Conservation (phyloP, 2,329 filamentous ascomycete species). For the Fusarium haematococcum region DNA sequence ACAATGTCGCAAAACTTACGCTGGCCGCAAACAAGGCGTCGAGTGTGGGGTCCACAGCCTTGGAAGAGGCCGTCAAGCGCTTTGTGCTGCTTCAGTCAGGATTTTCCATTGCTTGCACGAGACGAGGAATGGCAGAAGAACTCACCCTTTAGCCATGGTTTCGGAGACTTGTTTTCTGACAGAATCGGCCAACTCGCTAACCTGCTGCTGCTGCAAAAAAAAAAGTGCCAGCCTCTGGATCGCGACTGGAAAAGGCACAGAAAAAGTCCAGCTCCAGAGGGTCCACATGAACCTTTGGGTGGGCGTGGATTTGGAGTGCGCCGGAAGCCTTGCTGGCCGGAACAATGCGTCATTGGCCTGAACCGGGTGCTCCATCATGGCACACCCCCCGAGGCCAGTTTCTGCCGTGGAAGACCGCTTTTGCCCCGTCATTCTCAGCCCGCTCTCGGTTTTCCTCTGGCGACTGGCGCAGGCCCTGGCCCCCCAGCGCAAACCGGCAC, state of each 20-base stretch:
- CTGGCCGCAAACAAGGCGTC: constrained; percentile 78
- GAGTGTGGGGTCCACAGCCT: constrained; percentile 75
- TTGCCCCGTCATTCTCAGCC: constrained; percentile 47
- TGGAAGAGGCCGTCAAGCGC: constrained; percentile 58
- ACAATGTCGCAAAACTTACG: constrained; percentile 62
- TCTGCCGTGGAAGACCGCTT: constrained; percentile 49
- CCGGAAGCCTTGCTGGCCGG: constrained; percentile 40
- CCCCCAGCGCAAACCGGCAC: constrained; percentile 43
- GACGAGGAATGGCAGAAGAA: not conserved
- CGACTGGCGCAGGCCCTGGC: constrained; percentile 17
- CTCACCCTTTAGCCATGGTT: constrained; percentile 44
- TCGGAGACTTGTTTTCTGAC: constrained; percentile 2
- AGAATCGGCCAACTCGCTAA: constrained; percentile 15
- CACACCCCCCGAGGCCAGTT: constrained; percentile 37
- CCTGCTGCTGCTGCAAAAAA: constrained; percentile 25
- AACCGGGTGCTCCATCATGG: constrained; percentile 32
- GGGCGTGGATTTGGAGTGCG: constrained; percentile 3
- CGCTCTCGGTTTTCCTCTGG: constrained; percentile 43
- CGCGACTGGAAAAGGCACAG: constrained; percentile 37
- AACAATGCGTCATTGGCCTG: constrained; percentile 49
- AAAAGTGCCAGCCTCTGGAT: constrained; percentile 26
- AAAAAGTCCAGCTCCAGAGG: constrained; percentile 41
- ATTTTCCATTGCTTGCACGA: constrained; percentile 17
- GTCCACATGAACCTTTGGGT: constrained; percentile 33
- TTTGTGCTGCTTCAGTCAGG: constrained; percentile 50